Evolutionary conservation across 345 rosid species (phyloP).

Genomic region (Mallotus nudiflorus): DNA sequence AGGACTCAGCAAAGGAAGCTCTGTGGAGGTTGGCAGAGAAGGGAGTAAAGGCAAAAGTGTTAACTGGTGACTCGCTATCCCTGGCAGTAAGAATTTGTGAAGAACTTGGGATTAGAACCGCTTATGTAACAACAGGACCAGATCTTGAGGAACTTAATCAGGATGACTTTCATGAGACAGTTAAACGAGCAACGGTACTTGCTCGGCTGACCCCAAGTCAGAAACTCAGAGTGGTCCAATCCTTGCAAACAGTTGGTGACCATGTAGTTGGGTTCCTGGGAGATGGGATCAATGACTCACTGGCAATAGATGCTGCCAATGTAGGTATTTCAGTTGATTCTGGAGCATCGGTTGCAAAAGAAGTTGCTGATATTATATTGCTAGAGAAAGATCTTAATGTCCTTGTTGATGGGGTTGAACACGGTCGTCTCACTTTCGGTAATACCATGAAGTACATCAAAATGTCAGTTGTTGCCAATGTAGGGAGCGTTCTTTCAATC

Average conservation of each 20-base stretch:
- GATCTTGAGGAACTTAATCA: slow-evolving; percentile 61
- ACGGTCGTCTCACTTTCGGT: slow-evolving; percentile 60
- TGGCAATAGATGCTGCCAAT: slow-evolving; percentile 65
- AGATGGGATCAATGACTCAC: slow-evolving; percentile 67
- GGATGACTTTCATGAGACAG: slow-evolving; percentile 56
- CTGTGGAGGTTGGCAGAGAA: slow-evolving; percentile 65
- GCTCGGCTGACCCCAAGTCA: slow-evolving; percentile 68
- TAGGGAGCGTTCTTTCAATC: slow-evolving; percentile 55
- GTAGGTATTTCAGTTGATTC: slow-evolving; percentile 71
- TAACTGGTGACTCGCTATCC: slow-evolving; percentile 63
- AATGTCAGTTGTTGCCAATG: slow-evolving; percentile 65
- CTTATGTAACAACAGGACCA: slow-evolving; percentile 66
- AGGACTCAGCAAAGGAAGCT: slow-evolving; percentile 78
- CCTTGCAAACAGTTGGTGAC: slow-evolving; percentile 54
- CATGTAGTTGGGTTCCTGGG: slow-evolving; percentile 67
- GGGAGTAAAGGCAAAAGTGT: slow-evolving; percentile 73
- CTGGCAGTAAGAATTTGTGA: slow-evolving; percentile 61
- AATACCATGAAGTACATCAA: slow-evolving; percentile 77
- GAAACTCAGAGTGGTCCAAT: slow-evolving; percentile 64
- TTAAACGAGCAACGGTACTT: slow-evolving; percentile 59
- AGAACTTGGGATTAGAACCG: slow-evolving; percentile 72
- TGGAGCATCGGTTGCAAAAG: slow-evolving; percentile 68
- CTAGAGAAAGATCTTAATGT: slow-evolving; percentile 75
- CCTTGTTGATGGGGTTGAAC: slow-evolving; percentile 66
- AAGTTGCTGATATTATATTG: slow-evolving; percentile 61